A percentile compares a stretch with the other conserved stretches of the same genome.
Conservation (phyloP, 2,329 filamentous ascomycete genomes). For the Penicillium sp. region DNA sequence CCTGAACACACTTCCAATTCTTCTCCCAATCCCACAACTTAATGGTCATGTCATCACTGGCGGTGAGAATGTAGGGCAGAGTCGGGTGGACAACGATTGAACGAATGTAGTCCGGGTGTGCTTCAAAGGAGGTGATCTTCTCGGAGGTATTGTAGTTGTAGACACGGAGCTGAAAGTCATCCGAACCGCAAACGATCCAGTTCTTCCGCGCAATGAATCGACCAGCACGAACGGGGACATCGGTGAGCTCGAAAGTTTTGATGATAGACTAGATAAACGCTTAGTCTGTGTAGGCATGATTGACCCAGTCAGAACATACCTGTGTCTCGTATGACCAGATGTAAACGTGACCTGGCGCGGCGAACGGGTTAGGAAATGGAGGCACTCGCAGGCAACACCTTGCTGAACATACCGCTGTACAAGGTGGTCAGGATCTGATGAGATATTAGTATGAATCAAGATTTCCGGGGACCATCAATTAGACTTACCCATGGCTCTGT, state of each 20-base stretch:
- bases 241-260: constrained; percentile 98
- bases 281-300: constrained; percentile 18
- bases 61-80: constrained; percentile 92
- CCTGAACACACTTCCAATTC: constrained; percentile 94
- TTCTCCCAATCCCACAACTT: constrained; percentile 99
- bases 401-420: constrained; percentile 73
- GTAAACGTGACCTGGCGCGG: constrained; percentile 79
- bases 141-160: constrained; percentile 99
- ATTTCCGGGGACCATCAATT: not conserved
- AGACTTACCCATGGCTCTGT: constrained; percentile 84
- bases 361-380: constrained; percentile 24
- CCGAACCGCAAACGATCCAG: constrained; percentile 94
- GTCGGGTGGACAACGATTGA: constrained; percentile 94
- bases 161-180: constrained; percentile 85
- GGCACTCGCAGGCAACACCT: constrained; percentile 6
- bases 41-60: constrained; percentile 97
- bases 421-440: constrained; percentile 79
- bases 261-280: constrained; percentile 67
- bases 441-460: constrained; percentile 17
- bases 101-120: constrained; percentile 97
- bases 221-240: constrained; percentile 94
- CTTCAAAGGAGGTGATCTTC: constrained; percentile 96
- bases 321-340: constrained; percentile 99
- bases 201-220: constrained; percentile 98
- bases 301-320: constrained; percentile 35